Base-by-base conservation (phyloP, 768 basidiomycete species). In the Termitomyces titanicus region DNA sequence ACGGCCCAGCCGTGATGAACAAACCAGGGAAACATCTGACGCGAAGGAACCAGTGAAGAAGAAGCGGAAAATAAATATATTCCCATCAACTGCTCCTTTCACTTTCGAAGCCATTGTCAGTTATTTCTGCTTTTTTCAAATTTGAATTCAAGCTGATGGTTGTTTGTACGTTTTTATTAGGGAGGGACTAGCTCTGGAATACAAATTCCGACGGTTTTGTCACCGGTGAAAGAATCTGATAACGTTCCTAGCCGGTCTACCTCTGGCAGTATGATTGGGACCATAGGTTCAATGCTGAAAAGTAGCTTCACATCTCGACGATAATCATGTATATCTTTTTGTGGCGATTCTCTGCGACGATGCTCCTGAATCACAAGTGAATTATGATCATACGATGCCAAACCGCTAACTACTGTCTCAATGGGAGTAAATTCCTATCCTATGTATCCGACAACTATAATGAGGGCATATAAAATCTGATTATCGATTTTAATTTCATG, bases 41-140 rank as follows among this genome's bases (percentile, higher is more conserved):
- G 25, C 18, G 52, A 47, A 55, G 24, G 58, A 57, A n/a, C 27
- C 38, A 37, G 70, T 70, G 15, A 84, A 81, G 70, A 86, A 85
- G 73, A 88, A 86, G 71, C 87, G 82, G 58, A 88, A 84, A 69
- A 82, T 89, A 51, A 83, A 84, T 56, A 60, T 87, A n/a, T 85
- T 85, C 62, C 71, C 73, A 5, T 51, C 69, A 76, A 53, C 72
- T 67, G 17, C 70, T 17, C 78, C 75, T 22, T 83, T 83, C 71
- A 73, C 77, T 58, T 70, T 76, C 58, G 58, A 76, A 46, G 63
- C 66, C 34, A 66, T 79, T 79, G 56, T 42, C 62, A 62, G 33
- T 58, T 42, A 50, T n/a, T 43, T 53, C 29, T 15, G 22, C 40
- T 5, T 31, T 40, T 55, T 40, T 20, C 49, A 3, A 51, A 40